A percentile compares a stretch with the other conserved stretches of the same genome.
Conservation (phyloP, 257 asterid species). For the Rehmannia glutinosa region DNA sequence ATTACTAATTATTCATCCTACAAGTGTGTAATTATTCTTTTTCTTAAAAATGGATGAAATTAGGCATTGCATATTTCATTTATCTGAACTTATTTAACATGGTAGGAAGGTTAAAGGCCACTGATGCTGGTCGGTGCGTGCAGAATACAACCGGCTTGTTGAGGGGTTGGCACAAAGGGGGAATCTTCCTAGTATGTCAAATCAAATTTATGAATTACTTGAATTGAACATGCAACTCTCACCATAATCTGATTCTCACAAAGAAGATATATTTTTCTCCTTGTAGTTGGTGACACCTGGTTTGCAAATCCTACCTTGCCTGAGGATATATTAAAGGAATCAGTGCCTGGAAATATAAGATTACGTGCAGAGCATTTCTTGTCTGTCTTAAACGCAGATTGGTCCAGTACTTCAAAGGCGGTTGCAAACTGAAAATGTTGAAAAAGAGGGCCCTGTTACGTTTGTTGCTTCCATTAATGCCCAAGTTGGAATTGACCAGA, state of each 20-base stretch:
- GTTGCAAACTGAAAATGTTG: slow-evolving; percentile 75
- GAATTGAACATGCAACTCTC: slow-evolving; percentile 7
- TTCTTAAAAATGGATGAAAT: neutral
- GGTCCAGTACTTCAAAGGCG: slow-evolving; percentile 78
- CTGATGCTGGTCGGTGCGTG: slow-evolving; percentile 98
- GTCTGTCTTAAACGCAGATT: slow-evolving; percentile 81
- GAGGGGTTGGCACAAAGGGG: slow-evolving; percentile 94
- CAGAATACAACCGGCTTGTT: slow-evolving; percentile 92
- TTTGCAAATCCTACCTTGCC: slow-evolving; percentile 88
- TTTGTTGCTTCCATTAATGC: slow-evolving; percentile 83
- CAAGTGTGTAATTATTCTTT: neutral
- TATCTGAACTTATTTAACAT: slow-evolving; percentile 43
- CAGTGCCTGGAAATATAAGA: slow-evolving; percentile 97
- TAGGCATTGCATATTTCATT: slow-evolving; percentile 19
- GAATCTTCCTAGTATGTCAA: slow-evolving; percentile 71
- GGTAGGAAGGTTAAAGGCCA: slow-evolving; percentile 99
- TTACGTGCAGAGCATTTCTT: slow-evolving; percentile 92
- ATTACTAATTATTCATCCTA: neutral
- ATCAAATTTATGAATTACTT: neutral
- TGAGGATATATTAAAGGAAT: slow-evolving; percentile 85
- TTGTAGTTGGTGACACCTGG: slow-evolving; percentile 69
- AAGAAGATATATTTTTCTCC: slow-evolving; percentile 7
- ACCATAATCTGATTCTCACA: neutral
- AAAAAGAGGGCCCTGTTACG: slow-evolving; percentile 89
- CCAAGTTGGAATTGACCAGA: slow-evolving; percentile 91